phyloP scores from a whole-genome alignment of 352 stramenopile species.

The Pythium coloratum region DNA sequence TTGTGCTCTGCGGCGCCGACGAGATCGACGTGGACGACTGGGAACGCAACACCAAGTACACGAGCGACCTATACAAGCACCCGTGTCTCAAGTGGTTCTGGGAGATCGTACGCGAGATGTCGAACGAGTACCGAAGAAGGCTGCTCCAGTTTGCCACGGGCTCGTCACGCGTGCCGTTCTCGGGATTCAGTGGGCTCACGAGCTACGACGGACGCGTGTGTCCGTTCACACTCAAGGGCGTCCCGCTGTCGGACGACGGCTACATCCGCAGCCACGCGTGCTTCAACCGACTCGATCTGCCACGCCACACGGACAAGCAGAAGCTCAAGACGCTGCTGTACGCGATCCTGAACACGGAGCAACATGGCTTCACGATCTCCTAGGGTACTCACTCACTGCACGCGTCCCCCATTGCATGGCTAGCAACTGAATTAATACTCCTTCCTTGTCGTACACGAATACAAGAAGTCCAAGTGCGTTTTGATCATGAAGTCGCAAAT shows the following conservation, averaged over 20 bases:
- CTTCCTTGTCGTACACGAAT: too few species aligned
- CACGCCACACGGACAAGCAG: slow-evolving; percentile 87
- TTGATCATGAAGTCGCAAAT: not conserved
- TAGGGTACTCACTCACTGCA: too few species aligned
- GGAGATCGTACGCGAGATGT: slow-evolving; percentile 92
- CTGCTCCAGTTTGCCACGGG: slow-evolving; percentile 84
- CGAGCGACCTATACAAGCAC: slow-evolving; percentile 42
- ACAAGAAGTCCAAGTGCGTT: too few species aligned
- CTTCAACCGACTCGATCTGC: slow-evolving; percentile 94
- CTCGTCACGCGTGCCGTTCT: slow-evolving; percentile 72
- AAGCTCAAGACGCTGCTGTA: slow-evolving; percentile 62
- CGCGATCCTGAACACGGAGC: slow-evolving; percentile 47
- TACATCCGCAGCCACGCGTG: slow-evolving; percentile 80
- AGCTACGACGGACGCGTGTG: slow-evolving; percentile 81
- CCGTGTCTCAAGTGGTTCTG: slow-evolving; percentile 90
- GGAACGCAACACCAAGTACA: slow-evolving; percentile 84
- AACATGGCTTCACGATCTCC: slow-evolving; percentile 49
- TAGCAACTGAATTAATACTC: too few species aligned
- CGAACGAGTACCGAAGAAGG: slow-evolving; percentile 68
- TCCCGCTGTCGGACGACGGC: slow-evolving; percentile 28
- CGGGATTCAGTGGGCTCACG: slow-evolving; percentile 68
- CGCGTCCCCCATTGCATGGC: too few species aligned
- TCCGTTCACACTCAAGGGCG: slow-evolving; percentile 71
- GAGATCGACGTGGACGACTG: slow-evolving; percentile 97
- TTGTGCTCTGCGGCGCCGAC: slow-evolving; percentile 94